Evolutionary conservation across 352 stramenopile species (phyloP), one percentile per base, ranked within the genome.

Genomic region (Aphanomyces astaci): DNA sequence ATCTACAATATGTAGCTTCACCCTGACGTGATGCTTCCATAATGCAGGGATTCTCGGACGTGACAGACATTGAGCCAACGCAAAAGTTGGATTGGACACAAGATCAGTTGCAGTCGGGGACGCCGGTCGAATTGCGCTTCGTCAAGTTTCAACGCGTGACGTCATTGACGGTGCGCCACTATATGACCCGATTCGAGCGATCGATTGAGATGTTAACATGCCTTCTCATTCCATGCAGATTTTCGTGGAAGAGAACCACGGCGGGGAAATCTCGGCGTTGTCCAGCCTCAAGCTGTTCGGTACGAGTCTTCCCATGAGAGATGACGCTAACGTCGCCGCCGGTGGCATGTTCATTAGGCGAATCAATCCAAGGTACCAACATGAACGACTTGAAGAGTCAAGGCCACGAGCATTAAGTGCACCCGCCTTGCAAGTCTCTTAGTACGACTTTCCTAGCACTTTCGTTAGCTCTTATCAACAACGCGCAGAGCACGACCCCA

Each of bases 321-420:
- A 36, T 39, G 1, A 25, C 46, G 30, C 25, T 56, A 55, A 64
- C 31, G 31, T 33, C 19, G 28, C 31, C 28, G 28, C 10, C 22
- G 64, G 64, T 59, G 0, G 15, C 36, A n/a, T n/a, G n/a, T n/a
- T n/a, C n/a, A n/a, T 15, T 48, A 91, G 83, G 83, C 36, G 83
- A 92, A 62, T 69, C 54, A 46, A 80, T 92, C 24, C 82, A 83
- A 4, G 84, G 84, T 30, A 92, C 82, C 36, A 92, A 92, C 77
- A 89, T 92, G 81, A 90, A 90, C 71, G 84, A 91, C 55, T 76
- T 93, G 33, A 93, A 93, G 76, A 93, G 90, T 71, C 54, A 89
- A 65, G 84, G 75, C 72, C 81, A 92, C 40, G 84, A 92, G 72
- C 89, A 89, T 24, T 68, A 60, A 66, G 22, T 9, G 13, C 1